Evolutionary conservation across 306 rosid species (phyloP), one percentile per base, ranked within the genome.

Genomic region (Pterocarpus macrocarpus): DNA sequence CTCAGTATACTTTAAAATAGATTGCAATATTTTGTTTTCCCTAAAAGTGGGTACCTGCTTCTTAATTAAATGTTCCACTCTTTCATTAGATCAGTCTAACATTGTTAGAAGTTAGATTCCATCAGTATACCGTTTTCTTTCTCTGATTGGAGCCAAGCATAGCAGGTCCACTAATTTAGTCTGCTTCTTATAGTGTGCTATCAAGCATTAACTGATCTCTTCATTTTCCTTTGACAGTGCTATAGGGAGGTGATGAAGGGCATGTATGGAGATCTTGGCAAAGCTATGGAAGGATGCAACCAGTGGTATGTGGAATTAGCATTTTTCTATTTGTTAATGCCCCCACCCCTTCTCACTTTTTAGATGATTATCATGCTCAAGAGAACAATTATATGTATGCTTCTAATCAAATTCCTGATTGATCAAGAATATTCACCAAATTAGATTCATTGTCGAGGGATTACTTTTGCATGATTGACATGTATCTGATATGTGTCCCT

Each of bases 261-360:
- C 80, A 88, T 86, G 95, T 90, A 91, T 72, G 98, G 98, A 83
- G 89, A 69, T 77, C 93, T 95, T 79, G 99, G 97, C 52, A 93
- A 93, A 87, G 8, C 87, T 14, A 89, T 93, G 89, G 97, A 95
- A 89, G 99, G 99, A 73, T 64, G 83, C 89, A 91, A 95, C 75
- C 88, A 87, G 55, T 95, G 99, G 98, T 93, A 93, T n/a, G 88
- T 64, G 57, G 76, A 88, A 50, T 80, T 12, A 13, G 17, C 34
- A 17, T 4, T 80, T 77, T 64, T 16, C 47, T 64, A 8, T 64
- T 70, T 67, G 73, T 16, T 78, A 72, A 63, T 82, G 45, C 12
- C 4, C 66, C 17, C 43, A 64, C 13, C 62, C 2, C 47, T n/a
- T n/a, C 8, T 22, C 28, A 76, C 38, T 6, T 5, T 70, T 70